These are phyloP conservation scores for Microthlaspi erraticum DNA, from an alignment of 345 rosid genomes.

Conservation along the genomic window DNA sequence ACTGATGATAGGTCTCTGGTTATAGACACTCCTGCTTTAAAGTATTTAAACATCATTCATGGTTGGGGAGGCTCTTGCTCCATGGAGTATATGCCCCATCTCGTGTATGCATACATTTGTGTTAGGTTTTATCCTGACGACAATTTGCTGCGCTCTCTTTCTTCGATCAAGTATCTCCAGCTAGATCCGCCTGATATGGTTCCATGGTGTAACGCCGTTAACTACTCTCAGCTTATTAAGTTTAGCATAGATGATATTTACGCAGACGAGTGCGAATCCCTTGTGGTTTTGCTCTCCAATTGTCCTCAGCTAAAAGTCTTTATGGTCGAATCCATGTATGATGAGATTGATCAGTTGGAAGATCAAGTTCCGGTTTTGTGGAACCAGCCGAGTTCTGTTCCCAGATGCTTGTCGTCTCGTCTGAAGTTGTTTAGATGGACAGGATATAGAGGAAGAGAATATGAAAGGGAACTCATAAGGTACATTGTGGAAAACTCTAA, in stretches of 20 bases:
- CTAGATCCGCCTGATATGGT: not conserved
- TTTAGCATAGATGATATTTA: not conserved
- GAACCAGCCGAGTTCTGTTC: constrained; percentile 21
- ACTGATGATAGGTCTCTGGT: not conserved
- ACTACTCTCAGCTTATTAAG: constrained; percentile 5
- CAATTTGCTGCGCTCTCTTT: not conserved
- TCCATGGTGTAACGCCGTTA: not conserved
- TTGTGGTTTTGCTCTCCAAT: constrained; percentile 15
- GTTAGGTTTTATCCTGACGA: not conserved
- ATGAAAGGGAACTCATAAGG: not conserved
- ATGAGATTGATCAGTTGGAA: not conserved
- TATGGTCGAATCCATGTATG: not conserved
- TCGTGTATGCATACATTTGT: not conserved
- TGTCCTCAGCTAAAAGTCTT: not conserved
- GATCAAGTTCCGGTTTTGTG: not conserved
- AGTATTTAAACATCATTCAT: not conserved
- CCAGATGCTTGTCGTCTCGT: not conserved
- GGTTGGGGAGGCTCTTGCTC: not conserved
- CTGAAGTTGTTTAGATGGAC: constrained; percentile 3
- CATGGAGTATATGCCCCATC: not conserved
- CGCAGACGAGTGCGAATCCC: not conserved
- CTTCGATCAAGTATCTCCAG: not conserved
- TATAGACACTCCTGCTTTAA: not conserved
- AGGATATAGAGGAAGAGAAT: constrained; percentile 10
- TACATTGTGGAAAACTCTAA: constrained; percentile 3